Percentiles rank a stretch among this genome's conserved stretches.
Evolutionary conservation across 2,329 filamentous ascomycete genomes (phyloP).

Genomic region (Claviceps sp.): DNA sequence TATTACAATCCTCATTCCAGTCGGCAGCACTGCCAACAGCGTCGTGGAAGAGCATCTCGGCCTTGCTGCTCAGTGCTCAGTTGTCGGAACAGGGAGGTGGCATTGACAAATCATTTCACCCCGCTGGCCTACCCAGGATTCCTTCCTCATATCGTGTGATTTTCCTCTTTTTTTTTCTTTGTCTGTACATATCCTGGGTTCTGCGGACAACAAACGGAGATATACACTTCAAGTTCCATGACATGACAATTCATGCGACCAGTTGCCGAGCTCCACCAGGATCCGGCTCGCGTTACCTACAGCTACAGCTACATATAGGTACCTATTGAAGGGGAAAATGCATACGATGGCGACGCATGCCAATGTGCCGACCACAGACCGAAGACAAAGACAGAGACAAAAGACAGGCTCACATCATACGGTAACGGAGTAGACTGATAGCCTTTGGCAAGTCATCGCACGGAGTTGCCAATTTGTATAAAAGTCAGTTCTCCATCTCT

Average conservation of each 20-base stretch:
- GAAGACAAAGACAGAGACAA: too few relatives aligned
- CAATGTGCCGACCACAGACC: too few relatives aligned
- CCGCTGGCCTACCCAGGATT: background rate
- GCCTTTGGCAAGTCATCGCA: too few relatives aligned
- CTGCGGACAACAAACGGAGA: background rate
- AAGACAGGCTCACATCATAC: too few relatives aligned
- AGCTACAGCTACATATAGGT: too few relatives aligned
- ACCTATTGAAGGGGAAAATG: background rate
- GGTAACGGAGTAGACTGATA: too few relatives aligned
- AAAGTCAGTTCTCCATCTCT: too few relatives aligned
- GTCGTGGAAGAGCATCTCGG: background rate
- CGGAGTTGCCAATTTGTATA: too few relatives aligned
- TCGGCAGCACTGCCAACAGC: background rate
- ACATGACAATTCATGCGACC: background rate
- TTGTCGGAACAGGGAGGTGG: slow-evolving; percentile 3
- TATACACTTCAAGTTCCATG: background rate
- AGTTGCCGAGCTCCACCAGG: background rate
- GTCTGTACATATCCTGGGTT: background rate
- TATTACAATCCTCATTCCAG: slow-evolving; percentile 1
- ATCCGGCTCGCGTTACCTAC: background rate
- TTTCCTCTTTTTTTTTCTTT: background rate
- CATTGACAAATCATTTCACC: background rate
- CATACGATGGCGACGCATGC: too few relatives aligned
- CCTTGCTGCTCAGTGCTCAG: slow-evolving; percentile 7
- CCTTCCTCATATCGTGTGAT: background rate